Base-by-base conservation (phyloP, 1,139 yeast genomes). In the Candida dubliniensis region DNA sequence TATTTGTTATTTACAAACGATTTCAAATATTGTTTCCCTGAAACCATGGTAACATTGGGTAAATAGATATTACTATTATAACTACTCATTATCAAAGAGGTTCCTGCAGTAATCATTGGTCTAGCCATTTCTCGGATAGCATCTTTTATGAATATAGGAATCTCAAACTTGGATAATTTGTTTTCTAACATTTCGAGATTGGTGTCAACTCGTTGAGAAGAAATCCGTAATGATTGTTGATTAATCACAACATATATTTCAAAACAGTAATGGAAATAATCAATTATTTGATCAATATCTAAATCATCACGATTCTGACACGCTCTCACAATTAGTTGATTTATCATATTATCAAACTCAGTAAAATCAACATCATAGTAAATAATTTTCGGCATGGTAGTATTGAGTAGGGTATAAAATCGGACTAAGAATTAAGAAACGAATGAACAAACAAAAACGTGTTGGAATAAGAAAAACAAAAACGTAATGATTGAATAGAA, bases 41-140 rank as follows among this genome's bases (percentile, higher is more conserved):
- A 29, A 7, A 31, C 24, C 2, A 12, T 14, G 2, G 11, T n/a
- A 18, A 45, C 18, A 23, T 39, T 29, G 4, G 47, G 47, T 8
- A 45, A 11, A 34, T 45, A 45, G 7, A 45, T 36, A 10, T 29
- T 31, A 5, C 36, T 31, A 13, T 10, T 30, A 11, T 10, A 3
- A 30, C 14, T 30, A 13, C 3, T n/a, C n/a, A n/a, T 30, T 10
- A 6, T 11, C 6, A 12, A 12, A 8, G 14, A n/a, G 3, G 14
- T 30, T 30, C 30, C 27, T 1, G 36, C 35, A 1, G 36, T 27
- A 13, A 34, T 39, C 47, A 42, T 45, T 11, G 47, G 47, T 27
- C 45, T 34, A 4, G 47, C 43, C 45, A 45, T 45, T 45, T 45
- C 47, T 29, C 47, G 40, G 34, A 45, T 45, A 18, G 35, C 23